Conservation (phyloP, 768 basidiomycete genomes). For the Clitopilus hobsonii region DNA sequence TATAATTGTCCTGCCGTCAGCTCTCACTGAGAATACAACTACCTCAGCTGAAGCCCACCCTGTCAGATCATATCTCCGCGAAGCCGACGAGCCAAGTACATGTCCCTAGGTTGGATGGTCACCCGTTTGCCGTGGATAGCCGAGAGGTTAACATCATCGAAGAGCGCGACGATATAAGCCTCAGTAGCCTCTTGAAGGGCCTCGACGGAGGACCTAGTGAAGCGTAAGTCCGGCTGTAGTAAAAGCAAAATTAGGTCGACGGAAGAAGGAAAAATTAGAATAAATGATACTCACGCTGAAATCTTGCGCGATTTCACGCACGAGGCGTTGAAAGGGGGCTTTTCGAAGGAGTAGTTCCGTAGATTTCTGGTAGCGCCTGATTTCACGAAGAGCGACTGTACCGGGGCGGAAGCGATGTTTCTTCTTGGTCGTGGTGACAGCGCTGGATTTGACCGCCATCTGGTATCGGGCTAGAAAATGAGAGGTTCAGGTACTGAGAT, state of each 20-base stretch:
- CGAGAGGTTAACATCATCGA: slow-evolving; percentile 16
- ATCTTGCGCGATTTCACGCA: slow-evolving; percentile 17
- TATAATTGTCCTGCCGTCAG: neutral
- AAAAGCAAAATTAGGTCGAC: neutral
- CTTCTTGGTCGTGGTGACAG: neutral
- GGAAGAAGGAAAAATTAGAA: neutral
- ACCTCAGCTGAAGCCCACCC: no score
- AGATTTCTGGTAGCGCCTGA: slow-evolving; percentile 17
- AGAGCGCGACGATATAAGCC: slow-evolving; percentile 15
- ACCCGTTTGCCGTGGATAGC: slow-evolving; percentile 18
- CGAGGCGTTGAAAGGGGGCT: slow-evolving; percentile 17
- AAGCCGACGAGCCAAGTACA: slow-evolving; percentile 12
- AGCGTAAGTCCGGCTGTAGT: slow-evolving; percentile 12
- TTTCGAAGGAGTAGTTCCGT: slow-evolving; percentile 17
- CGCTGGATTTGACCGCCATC: no score
- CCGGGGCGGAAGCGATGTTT: slow-evolving; percentile 9
- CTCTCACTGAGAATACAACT: neutral
- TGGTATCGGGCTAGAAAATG: no score
- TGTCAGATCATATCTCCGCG: slow-evolving; percentile 9
- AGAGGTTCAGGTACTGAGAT: no score
- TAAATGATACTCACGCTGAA: slow-evolving; percentile 9
- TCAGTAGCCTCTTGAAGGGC: slow-evolving; percentile 18
- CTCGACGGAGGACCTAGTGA: slow-evolving; percentile 12
- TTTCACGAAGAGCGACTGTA: slow-evolving; percentile 17
- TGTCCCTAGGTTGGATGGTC: slow-evolving; percentile 15